Conservation (phyloP, 2,329 filamentous ascomycete genomes). For the Cladosporium sp. region DNA sequence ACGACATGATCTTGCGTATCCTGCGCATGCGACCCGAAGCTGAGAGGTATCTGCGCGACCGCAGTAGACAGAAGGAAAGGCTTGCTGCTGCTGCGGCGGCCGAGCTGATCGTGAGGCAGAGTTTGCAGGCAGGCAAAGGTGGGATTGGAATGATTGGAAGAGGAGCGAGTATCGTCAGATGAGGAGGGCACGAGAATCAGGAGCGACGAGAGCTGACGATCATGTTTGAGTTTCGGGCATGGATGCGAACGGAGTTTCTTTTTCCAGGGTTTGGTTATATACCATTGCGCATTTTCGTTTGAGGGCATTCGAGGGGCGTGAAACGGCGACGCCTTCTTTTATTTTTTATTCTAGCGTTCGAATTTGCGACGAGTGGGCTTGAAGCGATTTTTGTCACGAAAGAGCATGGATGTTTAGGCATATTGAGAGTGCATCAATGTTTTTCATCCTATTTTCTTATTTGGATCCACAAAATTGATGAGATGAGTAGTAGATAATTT, state of each 20-base stretch:
- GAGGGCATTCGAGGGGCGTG: background rate
- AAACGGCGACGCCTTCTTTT: background rate
- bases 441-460: background rate
- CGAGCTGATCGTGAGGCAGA: constrained; percentile 92
- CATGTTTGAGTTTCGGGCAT: background rate
- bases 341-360: background rate
- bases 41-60: constrained; percentile 79
- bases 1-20: constrained; percentile 97
- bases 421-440: background rate
- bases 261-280: background rate
- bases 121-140: constrained; percentile 60
- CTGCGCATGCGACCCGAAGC: constrained; percentile 94
- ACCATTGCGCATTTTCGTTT: background rate
- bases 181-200: background rate
- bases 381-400: background rate
- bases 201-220: background rate
- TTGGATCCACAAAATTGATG: background rate
- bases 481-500: background rate
- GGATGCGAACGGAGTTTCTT: background rate
- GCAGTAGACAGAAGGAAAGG: constrained; percentile 90
- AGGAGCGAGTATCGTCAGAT: constrained; percentile 21
- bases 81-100: constrained; percentile 87
- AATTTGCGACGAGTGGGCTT: background rate
- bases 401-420: background rate
- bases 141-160: constrained; percentile 22